A percentile compares a stretch with the other conserved stretches of the same genome.
These are phyloP conservation scores for Strigomonas culicis DNA, from an alignment of 208 protist species.

Conservation along the genomic window DNA sequence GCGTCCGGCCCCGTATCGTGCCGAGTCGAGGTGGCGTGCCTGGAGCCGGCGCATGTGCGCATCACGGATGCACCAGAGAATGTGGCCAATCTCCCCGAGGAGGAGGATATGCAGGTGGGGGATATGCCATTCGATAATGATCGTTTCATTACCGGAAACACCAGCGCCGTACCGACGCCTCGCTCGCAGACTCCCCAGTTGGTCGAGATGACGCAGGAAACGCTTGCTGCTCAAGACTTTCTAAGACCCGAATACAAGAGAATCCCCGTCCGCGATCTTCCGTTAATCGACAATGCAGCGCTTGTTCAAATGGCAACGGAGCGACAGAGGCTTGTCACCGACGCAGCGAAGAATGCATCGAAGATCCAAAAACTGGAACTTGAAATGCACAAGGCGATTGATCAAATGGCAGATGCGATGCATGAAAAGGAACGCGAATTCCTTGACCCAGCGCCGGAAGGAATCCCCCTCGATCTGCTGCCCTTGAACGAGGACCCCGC, in stretches of 20 bases:
- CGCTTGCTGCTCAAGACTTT: conserved; percentile 25
- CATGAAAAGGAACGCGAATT: conserved; percentile 43
- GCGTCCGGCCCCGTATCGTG: conserved; percentile 38
- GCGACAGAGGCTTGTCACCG: background rate
- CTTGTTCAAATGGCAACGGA: background rate
- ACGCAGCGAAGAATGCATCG: background rate
- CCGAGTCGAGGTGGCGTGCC: conserved; percentile 59
- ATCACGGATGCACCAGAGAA: conserved; percentile 58
- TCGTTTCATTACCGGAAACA: conserved; percentile 3
- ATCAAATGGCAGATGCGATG: conserved; percentile 29
- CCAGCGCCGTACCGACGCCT: conserved; percentile 7
- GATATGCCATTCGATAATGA: conserved; percentile 16
- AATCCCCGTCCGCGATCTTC: conserved; percentile 5
- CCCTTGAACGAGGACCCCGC: conserved; percentile 40
- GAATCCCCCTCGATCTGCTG: conserved; percentile 45
- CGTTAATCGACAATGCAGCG: background rate
- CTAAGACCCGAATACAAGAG: conserved; percentile 32
- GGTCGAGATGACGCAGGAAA: conserved; percentile 15
- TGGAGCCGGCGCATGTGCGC: conserved; percentile 57
- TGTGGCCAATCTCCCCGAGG: conserved; percentile 22
- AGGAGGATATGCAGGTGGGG: conserved; percentile 10
- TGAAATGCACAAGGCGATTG: conserved; percentile 24
- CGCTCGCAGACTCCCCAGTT: background rate
- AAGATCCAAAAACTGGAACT: conserved; percentile 22
- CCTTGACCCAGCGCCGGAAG: conserved; percentile 42